These are phyloP conservation scores for Auricularia cornea DNA, from an alignment of 768 basidiomycete genomes.

Conservation along the genomic window DNA sequence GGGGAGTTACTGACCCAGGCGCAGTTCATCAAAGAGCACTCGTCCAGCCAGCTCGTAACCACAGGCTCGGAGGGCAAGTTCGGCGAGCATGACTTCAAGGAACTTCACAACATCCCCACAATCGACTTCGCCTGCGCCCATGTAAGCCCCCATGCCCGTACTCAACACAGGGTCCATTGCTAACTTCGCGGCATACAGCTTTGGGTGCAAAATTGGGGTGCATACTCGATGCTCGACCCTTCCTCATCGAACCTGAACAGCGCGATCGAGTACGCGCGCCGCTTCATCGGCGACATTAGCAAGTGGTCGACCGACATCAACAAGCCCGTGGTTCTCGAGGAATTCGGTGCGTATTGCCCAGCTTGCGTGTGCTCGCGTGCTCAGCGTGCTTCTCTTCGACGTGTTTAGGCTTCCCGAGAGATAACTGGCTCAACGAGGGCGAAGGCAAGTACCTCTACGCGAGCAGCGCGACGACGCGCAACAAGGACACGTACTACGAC, in stretches of 20 bases:
- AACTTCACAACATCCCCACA: neutral
- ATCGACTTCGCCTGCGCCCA: neutral
- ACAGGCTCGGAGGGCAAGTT: neutral
- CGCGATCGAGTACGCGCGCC: neutral
- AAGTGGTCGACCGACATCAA: neutral
- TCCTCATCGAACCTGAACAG: neutral
- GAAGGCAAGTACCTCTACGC: neutral
- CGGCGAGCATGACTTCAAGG: neutral
- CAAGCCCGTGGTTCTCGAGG: neutral
- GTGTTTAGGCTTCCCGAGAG: neutral
- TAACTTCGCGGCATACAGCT: neutral
- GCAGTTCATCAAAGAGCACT: neutral
- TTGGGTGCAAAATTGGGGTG: neutral
- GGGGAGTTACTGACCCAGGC: too few species aligned
- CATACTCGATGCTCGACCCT: neutral
- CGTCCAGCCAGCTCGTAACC: neutral
- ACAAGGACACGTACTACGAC: slow-evolving; percentile 1
- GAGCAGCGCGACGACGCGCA: neutral
- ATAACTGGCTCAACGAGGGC: neutral
- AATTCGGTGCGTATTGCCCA: neutral
- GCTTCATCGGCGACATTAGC: neutral
- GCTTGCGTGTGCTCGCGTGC: neutral
- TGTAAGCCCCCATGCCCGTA: neutral
- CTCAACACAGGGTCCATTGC: neutral
- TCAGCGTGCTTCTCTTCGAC: too few species aligned